Base-by-base conservation (phyloP, 495 filamentous ascomycete species). In the Tricharina praecox region DNA sequence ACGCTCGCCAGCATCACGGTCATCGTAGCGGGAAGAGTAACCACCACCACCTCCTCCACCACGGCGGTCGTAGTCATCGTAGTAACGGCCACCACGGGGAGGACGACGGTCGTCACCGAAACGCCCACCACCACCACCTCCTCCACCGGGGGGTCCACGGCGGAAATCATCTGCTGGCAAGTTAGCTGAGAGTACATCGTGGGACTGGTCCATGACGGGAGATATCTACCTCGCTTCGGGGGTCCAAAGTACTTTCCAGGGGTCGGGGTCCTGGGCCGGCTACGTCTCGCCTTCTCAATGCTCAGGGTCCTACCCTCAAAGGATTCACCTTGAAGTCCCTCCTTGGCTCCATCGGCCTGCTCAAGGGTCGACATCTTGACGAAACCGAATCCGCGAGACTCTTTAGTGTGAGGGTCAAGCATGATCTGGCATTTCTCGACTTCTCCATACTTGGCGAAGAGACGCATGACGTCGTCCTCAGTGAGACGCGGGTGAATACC, bases 361-460 rank as follows among this genome's bases (percentile, higher is more conserved):
- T 96, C 88, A 23, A 80, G 72, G 49, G 84, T 93, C 33, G 79
- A 76, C 87, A 96, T 95, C 71, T 96, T 96, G 63, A 99, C 92
- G 69, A 99, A 99, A 47, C 92, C 90, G 55, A 99, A 99, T 55
- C 90, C 90, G 70, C 90, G 92, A 53, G 86, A 94, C 67, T 96
- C 92, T 68, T 93, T 87, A 54, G 82, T 87, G 65, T 96, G 92
- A 47, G 90, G 90, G 63, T 96, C 92, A 58, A 86, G 72, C 92
- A 99, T 96, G 72, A 99, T 99, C 56, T 94, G 90, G 70, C 87
- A 95, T 68, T 92, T 95, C 67, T 95, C 88, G 26, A 99, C 90
- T 63, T 88, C 82, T 55, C 90, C 90, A 55, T 94, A 96, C 67
- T 96, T 99, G 68, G 93, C 85, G 58, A 96, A 99, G 34, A 99